Base-by-base conservation (phyloP, 495 filamentous ascomycete genomes). In the Chaetomium cochliodes region DNA sequence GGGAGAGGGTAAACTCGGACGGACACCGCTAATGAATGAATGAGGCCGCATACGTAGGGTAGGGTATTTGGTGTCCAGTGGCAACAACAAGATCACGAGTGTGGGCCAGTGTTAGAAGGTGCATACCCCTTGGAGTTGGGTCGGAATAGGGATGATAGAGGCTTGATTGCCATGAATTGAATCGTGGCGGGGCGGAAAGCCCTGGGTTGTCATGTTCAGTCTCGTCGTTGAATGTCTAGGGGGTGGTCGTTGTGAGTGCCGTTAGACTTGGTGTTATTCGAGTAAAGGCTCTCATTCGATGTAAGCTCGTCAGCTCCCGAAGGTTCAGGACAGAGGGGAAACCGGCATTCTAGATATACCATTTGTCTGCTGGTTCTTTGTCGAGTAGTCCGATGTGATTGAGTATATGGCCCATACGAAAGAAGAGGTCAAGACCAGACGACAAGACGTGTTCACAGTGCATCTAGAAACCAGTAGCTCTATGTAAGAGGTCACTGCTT, bases 111-210 rank as follows among this genome's bases (percentile, higher is more conserved):
- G 20, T 50, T 50, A 50, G 46, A 50, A 51, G 58, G 53, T 53
- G 47, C 59, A 62, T 62, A 62, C 59, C 59, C 59, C 59, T 15
- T 42, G 59, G 59, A 62, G 46, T 50, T 53, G 33, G 60, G 20
- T 46, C 11, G 47, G 59, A 28, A 28, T 22, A 15, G 30, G 60
- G 51, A 39, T 39, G 20, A 26, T 52, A 53, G 47, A 53, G 46
- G 49, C 28, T 39, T 49, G 13, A 37, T 51, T 50, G 33, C 41
- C 46, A 54, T 26, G 49, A 28, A 28, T n/a, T 62, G 30, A 26
- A 9, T 60, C 0, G 25, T 11, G 46, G 18, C n/a, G 18, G 18
- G n/a, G 46, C 2, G 46, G 46, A 5, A 18, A 50, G 20, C 46
- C 20, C 46, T 50, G 46, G 3, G 41, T 44, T 44, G 41, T 44